Evolutionary conservation across 192 early-diverging fungal genomes (phyloP), one percentile per base, ranked within the genome.

Genomic region (Jimgerdemannia flammicorona): DNA sequence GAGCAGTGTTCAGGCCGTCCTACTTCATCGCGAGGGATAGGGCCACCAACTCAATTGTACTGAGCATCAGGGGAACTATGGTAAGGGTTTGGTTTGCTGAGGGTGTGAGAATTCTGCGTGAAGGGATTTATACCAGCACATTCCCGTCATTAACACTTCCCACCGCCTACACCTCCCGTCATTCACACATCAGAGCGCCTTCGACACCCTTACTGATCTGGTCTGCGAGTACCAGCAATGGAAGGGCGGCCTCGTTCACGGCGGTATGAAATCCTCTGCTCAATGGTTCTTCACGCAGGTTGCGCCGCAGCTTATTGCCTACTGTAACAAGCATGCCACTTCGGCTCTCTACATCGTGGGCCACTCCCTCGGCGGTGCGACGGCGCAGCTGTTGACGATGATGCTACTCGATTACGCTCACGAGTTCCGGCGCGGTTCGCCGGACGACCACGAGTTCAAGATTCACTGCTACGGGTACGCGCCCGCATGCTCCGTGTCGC

Each of bases 201-300:
- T 90, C 73, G 93, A 94, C 72, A 90, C 92, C 1, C 72, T 94
- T 41, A 92, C 92, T 0, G 93, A 94, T 76, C 74, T 94, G 19
- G 89, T 88, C 0, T 94, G 92, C 72, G 91, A 91, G 76, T 94
- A 94, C 75, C 84, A 88, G 66, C 91, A 89, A 44, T 93, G 91
- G 92, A 87, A 88, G 67, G 93, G 92, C 65, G 93, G 93, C 0
- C 80, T 92, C 14, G 90, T 93, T 44, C 93, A 94, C 69, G 87
- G 87, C 66, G 93, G 93, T 4, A 91, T 93, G 84, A 89, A 91
- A 83, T 78, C 88, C 17, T 89, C 92, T 6, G 93, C 93, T 10
- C 85, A 90, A 64, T 94, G 90, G 89, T 86, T 94, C 69, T 88
- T 91, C 79, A 73, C 79, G 54, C 84, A 90, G 44, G 83, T 93